phyloP scores from a whole-genome alignment of 1,284 basidiomycete species.

The Rhodofomes roseus region DNA sequence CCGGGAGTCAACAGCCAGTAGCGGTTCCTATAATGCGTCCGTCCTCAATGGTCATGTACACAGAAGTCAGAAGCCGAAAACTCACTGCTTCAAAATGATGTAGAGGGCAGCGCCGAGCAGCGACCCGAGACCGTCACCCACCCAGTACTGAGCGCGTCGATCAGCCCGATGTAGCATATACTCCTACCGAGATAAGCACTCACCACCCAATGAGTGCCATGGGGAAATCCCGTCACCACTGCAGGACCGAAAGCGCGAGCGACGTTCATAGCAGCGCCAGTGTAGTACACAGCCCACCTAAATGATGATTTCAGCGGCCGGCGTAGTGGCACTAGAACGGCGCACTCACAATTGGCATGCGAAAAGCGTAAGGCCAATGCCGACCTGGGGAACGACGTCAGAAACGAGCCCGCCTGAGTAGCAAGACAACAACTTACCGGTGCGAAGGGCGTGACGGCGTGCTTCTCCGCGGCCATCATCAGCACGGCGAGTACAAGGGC shows the following conservation, averaged over 20 bases:
- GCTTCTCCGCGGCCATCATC: slow-evolving; percentile 70
- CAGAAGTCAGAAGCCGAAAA: slow-evolving; percentile 11
- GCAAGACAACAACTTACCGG: slow-evolving; percentile 38
- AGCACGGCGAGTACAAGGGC: slow-evolving; percentile 58
- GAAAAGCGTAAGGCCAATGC: slow-evolving; percentile 69
- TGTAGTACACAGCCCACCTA: slow-evolving; percentile 46
- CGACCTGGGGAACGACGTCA: slow-evolving; percentile 40
- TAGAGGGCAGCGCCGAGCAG: slow-evolving; percentile 58
- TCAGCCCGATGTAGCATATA: neutral
- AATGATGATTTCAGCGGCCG: neutral
- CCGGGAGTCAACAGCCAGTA: slow-evolving; percentile 54
- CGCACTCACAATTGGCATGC: slow-evolving; percentile 57
- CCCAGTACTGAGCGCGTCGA: slow-evolving; percentile 45
- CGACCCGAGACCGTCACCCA: slow-evolving; percentile 59
- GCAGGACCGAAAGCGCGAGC: slow-evolving; percentile 71
- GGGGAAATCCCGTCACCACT: slow-evolving; percentile 50
- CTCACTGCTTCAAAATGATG: slow-evolving; percentile 52
- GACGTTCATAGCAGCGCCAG: slow-evolving; percentile 58
- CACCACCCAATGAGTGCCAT: slow-evolving; percentile 54
- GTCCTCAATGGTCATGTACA: too few species aligned
- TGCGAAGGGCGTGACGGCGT: slow-evolving; percentile 66
- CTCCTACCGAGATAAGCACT: neutral
- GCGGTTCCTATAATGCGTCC: slow-evolving; percentile 22
- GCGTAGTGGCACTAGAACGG: neutral
- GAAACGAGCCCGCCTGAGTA: neutral